Conservation (phyloP, 2,329 filamentous ascomycete species). For the Lojkania enalia region DNA sequence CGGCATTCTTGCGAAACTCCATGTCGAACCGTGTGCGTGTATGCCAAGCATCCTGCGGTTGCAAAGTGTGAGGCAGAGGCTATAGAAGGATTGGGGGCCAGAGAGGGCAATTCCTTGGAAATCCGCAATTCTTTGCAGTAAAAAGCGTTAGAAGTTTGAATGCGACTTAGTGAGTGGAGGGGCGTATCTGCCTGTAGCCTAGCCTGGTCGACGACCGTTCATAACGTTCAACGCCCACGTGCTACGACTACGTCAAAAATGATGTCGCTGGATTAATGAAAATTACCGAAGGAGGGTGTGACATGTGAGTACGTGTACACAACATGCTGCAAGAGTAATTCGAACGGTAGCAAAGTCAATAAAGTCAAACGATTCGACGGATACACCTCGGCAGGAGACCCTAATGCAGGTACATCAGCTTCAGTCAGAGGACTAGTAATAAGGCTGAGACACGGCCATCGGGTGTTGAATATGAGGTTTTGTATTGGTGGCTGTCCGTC, state of each 20-base stretch:
- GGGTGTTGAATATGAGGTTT: constrained; percentile 5
- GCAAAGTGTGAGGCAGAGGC: too few relatives aligned
- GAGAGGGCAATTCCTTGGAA: too few relatives aligned
- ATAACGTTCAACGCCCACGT: constrained; percentile 11
- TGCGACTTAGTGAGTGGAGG: constrained; percentile 6
- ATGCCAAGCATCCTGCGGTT: not conserved
- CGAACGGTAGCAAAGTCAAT: not conserved
- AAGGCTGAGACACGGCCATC: constrained; percentile 15
- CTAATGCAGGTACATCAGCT: constrained; percentile 12
- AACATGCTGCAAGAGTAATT: constrained; percentile 1
- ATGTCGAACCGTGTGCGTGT: not conserved
- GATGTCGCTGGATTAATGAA: not conserved
- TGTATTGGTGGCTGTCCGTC: constrained; percentile 13
- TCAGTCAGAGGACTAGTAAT: not conserved
- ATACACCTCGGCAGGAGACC: not conserved
- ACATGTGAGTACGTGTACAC: constrained; percentile 4
- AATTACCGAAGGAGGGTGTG: not conserved
- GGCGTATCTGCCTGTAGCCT: not conserved
- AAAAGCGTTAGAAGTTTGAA: constrained; percentile 1
- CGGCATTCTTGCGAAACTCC: not conserved
- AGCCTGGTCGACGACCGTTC: not conserved
- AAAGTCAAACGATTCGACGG: too few relatives aligned
- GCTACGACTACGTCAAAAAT: constrained; percentile 4
- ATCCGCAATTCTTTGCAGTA: too few relatives aligned
- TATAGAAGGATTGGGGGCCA: too few relatives aligned